Conservation (phyloP, 108 stramenopile genomes). For the Cyclostephanos tholiformis region DNA sequence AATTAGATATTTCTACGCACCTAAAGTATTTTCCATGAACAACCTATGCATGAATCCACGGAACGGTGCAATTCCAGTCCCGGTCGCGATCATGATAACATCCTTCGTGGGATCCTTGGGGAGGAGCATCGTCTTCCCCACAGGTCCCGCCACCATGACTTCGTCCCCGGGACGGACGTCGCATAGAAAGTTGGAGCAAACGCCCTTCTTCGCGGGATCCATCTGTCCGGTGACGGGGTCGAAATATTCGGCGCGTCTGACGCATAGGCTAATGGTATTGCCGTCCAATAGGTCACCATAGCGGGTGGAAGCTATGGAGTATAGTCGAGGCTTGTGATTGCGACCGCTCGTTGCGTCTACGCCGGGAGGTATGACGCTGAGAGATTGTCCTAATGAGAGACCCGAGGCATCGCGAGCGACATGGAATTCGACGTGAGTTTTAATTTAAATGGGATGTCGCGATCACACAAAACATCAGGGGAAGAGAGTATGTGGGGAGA, state of each 20-base stretch:
- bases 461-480: background rate
- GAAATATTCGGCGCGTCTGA: conserved; percentile 81
- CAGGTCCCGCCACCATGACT: conserved; percentile 79
- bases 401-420: background rate
- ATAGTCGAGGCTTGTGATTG: conserved; percentile 78
- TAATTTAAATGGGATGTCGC: background rate
- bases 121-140: conserved; percentile 89
- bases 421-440: background rate
- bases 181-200: conserved; percentile 84
- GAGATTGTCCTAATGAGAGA: conserved; percentile 53
- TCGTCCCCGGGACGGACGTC: conserved; percentile 57
- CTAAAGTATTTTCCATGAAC: conserved; percentile 80
- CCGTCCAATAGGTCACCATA: conserved; percentile 87
- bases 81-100: conserved; percentile 90
- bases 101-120: conserved; percentile 71
- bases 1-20: too few relatives aligned
- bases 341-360: conserved; percentile 51
- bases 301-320: conserved; percentile 86
- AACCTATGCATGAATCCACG: conserved; percentile 84
- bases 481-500: background rate
- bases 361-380: conserved; percentile 85
- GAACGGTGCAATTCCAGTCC: conserved; percentile 91
- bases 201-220: conserved; percentile 74
- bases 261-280: conserved; percentile 79
- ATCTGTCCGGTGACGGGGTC: conserved; percentile 65